phyloP scores from a whole-genome alignment of 768 basidiomycete genomes.

The Udeniomyces megalosporus region DNA sequence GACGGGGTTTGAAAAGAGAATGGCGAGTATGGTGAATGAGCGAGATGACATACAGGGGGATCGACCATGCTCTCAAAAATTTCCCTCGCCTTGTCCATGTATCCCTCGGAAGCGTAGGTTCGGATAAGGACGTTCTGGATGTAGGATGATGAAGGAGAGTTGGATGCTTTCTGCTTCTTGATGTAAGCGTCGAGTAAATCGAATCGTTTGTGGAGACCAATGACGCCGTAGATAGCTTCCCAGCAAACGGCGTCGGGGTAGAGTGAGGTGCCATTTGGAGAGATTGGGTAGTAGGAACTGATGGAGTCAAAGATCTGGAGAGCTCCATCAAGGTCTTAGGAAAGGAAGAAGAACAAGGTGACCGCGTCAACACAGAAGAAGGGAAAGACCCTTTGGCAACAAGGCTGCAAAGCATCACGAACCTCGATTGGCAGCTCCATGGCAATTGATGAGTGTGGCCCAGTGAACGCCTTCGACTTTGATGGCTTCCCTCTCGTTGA shows the following conservation, averaged over 20 bases:
- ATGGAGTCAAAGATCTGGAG: constrained; percentile 63
- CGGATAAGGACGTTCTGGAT: constrained; percentile 75
- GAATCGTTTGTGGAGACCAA: constrained; percentile 58
- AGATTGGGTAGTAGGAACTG: constrained; percentile 35
- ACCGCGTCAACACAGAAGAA: not conserved
- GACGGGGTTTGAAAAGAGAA: not conserved
- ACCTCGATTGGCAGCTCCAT: constrained; percentile 55
- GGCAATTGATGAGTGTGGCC: constrained; percentile 74
- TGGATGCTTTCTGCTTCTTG: constrained; percentile 41
- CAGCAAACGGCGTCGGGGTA: constrained; percentile 69
- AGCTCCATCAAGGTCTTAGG: constrained; percentile 51
- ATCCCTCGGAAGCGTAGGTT: constrained; percentile 50
- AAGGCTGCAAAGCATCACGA: not conserved
- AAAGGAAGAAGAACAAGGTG: not conserved
- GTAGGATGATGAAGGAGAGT: constrained; percentile 84
- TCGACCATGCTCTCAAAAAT: constrained; percentile 71
- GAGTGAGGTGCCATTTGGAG: constrained; percentile 19
- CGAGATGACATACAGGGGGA: constrained; percentile 39
- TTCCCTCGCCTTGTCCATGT: constrained; percentile 52
- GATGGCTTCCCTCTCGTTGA: constrained; percentile 32
- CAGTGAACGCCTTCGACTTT: constrained; percentile 48
- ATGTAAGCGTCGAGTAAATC: constrained; percentile 61
- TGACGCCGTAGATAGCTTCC: constrained; percentile 75
- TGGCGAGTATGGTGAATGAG: not conserved
- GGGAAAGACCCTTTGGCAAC: no score